Conservation (phyloP, 441 rosid species). For the Gossypium trilobum region DNA sequence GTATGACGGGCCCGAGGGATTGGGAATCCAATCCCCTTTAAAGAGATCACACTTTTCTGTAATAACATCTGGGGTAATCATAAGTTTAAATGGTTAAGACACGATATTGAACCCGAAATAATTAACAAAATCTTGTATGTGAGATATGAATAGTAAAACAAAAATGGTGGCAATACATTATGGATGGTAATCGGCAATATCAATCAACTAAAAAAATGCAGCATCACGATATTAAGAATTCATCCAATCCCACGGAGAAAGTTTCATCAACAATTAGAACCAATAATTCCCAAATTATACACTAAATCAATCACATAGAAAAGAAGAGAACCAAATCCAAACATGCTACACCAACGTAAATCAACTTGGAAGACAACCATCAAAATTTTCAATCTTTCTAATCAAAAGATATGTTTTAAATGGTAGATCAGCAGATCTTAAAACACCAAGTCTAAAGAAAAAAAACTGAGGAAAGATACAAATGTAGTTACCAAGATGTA, state of each 20-base stretch:
- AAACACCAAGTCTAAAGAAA: neutral
- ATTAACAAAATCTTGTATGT: neutral
- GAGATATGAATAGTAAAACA: neutral
- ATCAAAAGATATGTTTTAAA: constrained; percentile 2
- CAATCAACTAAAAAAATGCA: neutral
- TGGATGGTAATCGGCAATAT: neutral
- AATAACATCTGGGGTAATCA: constrained; percentile 18
- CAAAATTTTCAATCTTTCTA: constrained; percentile 14
- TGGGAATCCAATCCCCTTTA: constrained; percentile 69
- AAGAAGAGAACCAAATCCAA: neutral
- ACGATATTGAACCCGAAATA: neutral
- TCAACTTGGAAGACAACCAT: neutral
- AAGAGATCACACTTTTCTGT: constrained; percentile 61
- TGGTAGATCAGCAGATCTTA: constrained; percentile 25
- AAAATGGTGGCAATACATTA: neutral
- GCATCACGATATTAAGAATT: neutral
- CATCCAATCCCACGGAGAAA: no score
- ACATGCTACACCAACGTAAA: neutral
- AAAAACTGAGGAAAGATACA: constrained; percentile 10
- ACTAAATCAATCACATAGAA: no score
- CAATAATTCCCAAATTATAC: neutral
- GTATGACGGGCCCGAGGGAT: constrained; percentile 60
- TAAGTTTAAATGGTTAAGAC: neutral
- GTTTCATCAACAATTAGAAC: neutral
- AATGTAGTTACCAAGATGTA: constrained; percentile 37